Evolutionary conservation across 257 asterid species (phyloP), one percentile per base, ranked within the genome.

Genomic region (Jacaranda copaia): DNA sequence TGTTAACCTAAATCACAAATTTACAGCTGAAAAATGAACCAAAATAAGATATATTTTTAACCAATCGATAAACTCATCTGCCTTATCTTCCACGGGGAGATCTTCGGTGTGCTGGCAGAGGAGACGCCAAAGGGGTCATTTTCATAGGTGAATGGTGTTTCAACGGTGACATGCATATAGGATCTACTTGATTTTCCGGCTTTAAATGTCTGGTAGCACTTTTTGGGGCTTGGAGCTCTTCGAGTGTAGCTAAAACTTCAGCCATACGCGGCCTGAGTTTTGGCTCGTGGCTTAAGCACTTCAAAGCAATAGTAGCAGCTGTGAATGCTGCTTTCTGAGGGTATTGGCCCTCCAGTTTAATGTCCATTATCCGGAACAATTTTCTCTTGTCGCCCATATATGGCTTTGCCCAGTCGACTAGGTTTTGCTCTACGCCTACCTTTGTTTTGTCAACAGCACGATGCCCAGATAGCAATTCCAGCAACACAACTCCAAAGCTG

Each of bases 331-430:
- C 96, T 85, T 89, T 92, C 84, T 89, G 93, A 63, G 96, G 91
- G 81, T 92, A 92, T 46, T 92, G 96, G 2, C 97, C 97, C 77
- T 86, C 95, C 66, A 92, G 73, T 62, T 87, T 90, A 6, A 86
- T 86, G 84, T 92, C 97, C 97, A 92, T 92, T 68, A 92, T 86
- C 45, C 93, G 74, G 71, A 90, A 92, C 79, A 90, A 48, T 73
- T 74, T 92, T 74, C 96, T 79, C 78, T 88, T 92, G 80, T 90
- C 91, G 6, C 89, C 85, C 83, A 90, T 69, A 63, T 92, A 90
- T 5, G 93, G 96, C 46, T 74, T 87, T 16, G 93, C 97, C 97
- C 97, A 92, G 35, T 92, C 97, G 8, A 92, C 97, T 3, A 92
- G 92, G 82, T 85, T 87, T 36, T 91, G 97, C 74, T 91, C 97